A percentile compares a stretch with the other conserved stretches of the same genome.
Evolutionary conservation across 768 basidiomycete genomes (phyloP).

Genomic region (Lenzites betulinus): DNA sequence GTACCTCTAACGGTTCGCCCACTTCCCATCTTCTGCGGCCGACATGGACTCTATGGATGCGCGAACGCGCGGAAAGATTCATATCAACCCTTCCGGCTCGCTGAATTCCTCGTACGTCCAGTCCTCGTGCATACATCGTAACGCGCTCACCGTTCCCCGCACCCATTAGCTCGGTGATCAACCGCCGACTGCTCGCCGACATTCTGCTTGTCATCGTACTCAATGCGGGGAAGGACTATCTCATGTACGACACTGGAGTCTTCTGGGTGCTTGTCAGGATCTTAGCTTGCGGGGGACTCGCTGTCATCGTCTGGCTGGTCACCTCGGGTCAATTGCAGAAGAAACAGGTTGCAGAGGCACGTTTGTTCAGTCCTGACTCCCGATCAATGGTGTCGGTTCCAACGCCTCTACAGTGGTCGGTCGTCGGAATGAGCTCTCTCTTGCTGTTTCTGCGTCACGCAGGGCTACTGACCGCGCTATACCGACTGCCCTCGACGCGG

Average conservation of each 20-base stretch:
- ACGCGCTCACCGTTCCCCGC: slow-evolving; percentile 21
- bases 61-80: slow-evolving; percentile 39
- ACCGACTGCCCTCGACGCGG: slow-evolving; percentile 68
- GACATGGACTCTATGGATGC: slow-evolving; percentile 35
- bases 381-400: not conserved
- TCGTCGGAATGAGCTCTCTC: slow-evolving; percentile 65
- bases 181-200: slow-evolving; percentile 62
- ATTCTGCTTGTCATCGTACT: slow-evolving; percentile 62
- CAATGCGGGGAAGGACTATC: slow-evolving; percentile 65
- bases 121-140: not conserved
- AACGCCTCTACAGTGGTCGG: slow-evolving; percentile 60
- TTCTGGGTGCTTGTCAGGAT: slow-evolving; percentile 79
- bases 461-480: slow-evolving; percentile 67
- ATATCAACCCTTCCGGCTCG: slow-evolving; percentile 28
- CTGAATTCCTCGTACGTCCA: slow-evolving; percentile 22
- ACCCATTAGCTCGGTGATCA: slow-evolving; percentile 44
- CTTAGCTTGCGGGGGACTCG: slow-evolving; percentile 70
- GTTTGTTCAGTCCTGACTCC: slow-evolving; percentile 25
- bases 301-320: slow-evolving; percentile 61
- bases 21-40: too few relatives aligned
- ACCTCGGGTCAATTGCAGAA: slow-evolving; percentile 54
- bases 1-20: too few relatives aligned
- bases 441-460: slow-evolving; percentile 64
- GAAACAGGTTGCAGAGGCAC: slow-evolving; percentile 60
- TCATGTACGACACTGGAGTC: slow-evolving; percentile 67